phyloP scores from a whole-genome alignment of 352 stramenopile genomes.

The Phytopythium mirpurense region DNA sequence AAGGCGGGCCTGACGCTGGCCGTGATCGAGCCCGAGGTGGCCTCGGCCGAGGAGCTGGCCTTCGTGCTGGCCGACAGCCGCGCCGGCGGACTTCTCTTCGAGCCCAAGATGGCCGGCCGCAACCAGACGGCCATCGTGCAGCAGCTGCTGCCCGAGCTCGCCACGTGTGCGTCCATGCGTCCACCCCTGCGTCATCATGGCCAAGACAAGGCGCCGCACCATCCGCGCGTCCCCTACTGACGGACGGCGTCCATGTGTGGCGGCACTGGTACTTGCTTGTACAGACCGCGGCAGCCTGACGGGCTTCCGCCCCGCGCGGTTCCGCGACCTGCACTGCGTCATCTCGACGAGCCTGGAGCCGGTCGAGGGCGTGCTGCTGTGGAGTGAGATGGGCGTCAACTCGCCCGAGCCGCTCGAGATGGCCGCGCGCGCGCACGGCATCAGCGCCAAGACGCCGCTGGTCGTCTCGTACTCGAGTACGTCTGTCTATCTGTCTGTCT shows the following conservation, averaged over 20 bases:
- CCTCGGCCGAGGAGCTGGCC: slow-evolving; percentile 66
- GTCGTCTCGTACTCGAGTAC: slow-evolving; percentile 77
- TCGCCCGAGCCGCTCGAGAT: slow-evolving; percentile 59
- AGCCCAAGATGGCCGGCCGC: slow-evolving; percentile 71
- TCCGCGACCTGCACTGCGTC: slow-evolving; percentile 77
- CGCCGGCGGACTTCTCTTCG: slow-evolving; percentile 76
- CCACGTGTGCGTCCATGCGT: slow-evolving; percentile 40
- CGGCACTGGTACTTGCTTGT: too few relatives aligned
- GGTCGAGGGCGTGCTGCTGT: slow-evolving; percentile 70
- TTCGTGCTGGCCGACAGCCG: slow-evolving; percentile 80
- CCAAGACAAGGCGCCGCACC: too few relatives aligned
- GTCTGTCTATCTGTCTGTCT: slow-evolving; percentile 9
- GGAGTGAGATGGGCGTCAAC: slow-evolving; percentile 81
- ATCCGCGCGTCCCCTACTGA: too few relatives aligned
- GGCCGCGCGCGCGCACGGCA: slow-evolving; percentile 46
- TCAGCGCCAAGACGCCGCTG: slow-evolving; percentile 69
- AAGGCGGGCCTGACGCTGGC: slow-evolving; percentile 80
- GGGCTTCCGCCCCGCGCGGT: slow-evolving; percentile 77
- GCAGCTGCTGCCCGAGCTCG: slow-evolving; percentile 68
- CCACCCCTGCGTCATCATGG: too few relatives aligned
- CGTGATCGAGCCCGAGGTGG: slow-evolving; percentile 73
- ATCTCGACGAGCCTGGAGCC: slow-evolving; percentile 78
- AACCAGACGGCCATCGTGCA: slow-evolving; percentile 76
- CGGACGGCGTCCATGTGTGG: too few relatives aligned
- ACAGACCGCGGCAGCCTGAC: slow-evolving; percentile 43